These are phyloP conservation scores for Selaginella moellendorffii DNA, from an alignment of 75 land plant genomes.

Conservation along the genomic window DNA sequence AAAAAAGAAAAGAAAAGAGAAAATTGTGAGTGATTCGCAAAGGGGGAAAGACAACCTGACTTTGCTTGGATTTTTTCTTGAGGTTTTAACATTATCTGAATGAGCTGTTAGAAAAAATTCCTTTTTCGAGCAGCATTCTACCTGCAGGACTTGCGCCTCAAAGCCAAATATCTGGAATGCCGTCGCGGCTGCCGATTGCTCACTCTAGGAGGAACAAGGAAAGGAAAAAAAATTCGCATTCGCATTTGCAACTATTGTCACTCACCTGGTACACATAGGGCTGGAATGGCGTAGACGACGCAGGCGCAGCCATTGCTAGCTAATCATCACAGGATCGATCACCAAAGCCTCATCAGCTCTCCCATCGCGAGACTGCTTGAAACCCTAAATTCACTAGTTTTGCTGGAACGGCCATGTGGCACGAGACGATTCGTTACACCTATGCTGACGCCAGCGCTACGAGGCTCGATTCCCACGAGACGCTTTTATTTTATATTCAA, in stretches of 20 bases:
- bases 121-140: too few species aligned
- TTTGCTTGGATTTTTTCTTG: slow-evolving; percentile 58
- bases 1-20: background rate
- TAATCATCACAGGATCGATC: background rate
- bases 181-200: slow-evolving; percentile 46
- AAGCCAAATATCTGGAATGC: slow-evolving; percentile 86
- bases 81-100: slow-evolving; percentile 75
- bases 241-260: too few species aligned
- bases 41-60: slow-evolving; percentile 39
- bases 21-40: background rate
- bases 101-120: too few species aligned
- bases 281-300: slow-evolving; percentile 71
- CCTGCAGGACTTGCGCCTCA: slow-evolving; percentile 89
- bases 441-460: too few species aligned
- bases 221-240: too few species aligned
- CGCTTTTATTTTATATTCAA: too few species aligned
- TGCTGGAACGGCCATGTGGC: background rate
- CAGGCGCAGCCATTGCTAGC: slow-evolving; percentile 65
- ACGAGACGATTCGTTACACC: too few species aligned
- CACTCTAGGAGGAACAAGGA: slow-evolving; percentile 17
- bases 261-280: slow-evolving; percentile 92
- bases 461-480: too few species aligned
- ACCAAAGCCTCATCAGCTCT: background rate
- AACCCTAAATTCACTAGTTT: too few species aligned
- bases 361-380: background rate